Conservation (phyloP, 2,329 filamentous ascomycete species). For the Tolypocladium inflatum region DNA sequence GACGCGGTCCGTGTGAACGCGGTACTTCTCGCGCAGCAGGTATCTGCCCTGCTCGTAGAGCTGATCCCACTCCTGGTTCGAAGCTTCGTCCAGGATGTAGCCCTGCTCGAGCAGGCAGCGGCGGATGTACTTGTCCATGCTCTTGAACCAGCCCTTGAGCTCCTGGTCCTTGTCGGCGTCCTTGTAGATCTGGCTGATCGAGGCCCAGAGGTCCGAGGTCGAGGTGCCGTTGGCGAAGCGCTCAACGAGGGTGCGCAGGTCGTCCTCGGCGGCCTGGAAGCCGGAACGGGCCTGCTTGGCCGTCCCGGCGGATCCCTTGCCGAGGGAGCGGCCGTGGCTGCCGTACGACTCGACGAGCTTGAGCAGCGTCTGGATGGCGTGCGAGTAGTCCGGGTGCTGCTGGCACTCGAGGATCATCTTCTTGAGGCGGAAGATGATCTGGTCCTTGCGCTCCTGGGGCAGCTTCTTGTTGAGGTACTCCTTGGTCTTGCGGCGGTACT, state of each 20-base stretch:
- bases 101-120: conserved; percentile 82
- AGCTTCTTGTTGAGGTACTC: conserved; percentile 81
- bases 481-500: conserved; percentile 42
- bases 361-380: conserved; percentile 83
- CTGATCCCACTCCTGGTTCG: conserved; percentile 71
- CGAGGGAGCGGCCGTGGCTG: conserved; percentile 58
- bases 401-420: conserved; percentile 98
- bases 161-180: conserved; percentile 83
- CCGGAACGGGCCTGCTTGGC: conserved; percentile 64
- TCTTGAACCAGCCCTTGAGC: conserved; percentile 81
- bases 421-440: conserved; percentile 83
- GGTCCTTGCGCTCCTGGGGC: conserved; percentile 84
- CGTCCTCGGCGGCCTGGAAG: conserved; percentile 63
- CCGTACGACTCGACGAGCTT: conserved; percentile 77
- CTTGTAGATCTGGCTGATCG: conserved; percentile 75
- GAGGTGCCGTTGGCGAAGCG: conserved; percentile 94
- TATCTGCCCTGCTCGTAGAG: conserved; percentile 80
- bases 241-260: conserved; percentile 76
- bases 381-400: conserved; percentile 85
- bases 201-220: conserved; percentile 72
- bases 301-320: conserved; percentile 54
- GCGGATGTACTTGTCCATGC: conserved; percentile 67
- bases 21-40: conserved; percentile 83
- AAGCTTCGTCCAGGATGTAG: conserved; percentile 75
- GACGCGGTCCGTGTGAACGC: conserved; percentile 73